A percentile compares a stretch with the other conserved stretches of the same genome.
These are phyloP conservation scores for Boletus patriciae DNA, from an alignment of 768 basidiomycete genomes.

Conservation along the genomic window DNA sequence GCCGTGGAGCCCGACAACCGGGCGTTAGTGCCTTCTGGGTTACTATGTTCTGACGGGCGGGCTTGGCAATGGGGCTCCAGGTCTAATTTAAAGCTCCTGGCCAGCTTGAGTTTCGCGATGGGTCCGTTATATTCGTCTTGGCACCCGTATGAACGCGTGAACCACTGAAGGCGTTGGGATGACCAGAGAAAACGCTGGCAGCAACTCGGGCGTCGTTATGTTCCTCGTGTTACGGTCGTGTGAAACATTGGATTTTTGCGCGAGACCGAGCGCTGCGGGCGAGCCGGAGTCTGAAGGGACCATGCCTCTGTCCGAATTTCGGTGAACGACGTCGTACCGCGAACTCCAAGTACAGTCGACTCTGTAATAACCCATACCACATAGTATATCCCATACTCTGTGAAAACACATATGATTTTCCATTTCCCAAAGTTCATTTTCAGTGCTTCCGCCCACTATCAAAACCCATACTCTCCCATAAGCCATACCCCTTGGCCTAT, in stretches of 20 bases:
- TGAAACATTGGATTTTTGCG: not conserved
- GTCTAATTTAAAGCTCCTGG: slow-evolving; percentile 1
- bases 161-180: not conserved
- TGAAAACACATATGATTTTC: no score
- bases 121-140: not conserved
- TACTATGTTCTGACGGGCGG: not conserved
- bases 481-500: no score
- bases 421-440: no score
- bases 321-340: not conserved
- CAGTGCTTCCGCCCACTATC: no score
- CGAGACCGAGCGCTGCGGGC: not conserved
- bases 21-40: not conserved
- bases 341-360: not conserved
- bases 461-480: no score
- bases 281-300: no score
- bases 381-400: no score
- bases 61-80: slow-evolving; percentile 7
- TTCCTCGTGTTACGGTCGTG: not conserved
- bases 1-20: not conserved
- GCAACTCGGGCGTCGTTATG: no score
- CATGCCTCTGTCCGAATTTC: not conserved
- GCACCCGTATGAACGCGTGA: not conserved
- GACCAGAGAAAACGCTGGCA: not conserved
- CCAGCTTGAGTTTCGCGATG: not conserved
- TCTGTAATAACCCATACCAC: no score